Evolutionary conservation across 1,284 basidiomycete genomes (phyloP).

Genomic region (Tremellales sp.): DNA sequence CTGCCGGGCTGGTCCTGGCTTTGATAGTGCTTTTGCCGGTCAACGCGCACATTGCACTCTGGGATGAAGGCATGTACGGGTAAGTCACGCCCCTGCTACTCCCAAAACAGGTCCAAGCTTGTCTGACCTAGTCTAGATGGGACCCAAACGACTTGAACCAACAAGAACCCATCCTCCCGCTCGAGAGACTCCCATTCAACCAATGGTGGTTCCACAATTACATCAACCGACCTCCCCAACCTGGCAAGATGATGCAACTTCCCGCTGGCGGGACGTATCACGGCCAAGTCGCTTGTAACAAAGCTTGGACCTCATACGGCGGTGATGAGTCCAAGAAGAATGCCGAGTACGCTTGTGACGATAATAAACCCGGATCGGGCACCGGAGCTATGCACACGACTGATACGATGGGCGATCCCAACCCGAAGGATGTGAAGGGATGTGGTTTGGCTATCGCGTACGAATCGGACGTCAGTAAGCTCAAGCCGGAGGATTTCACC

Average conservation of each 20-base stretch:
- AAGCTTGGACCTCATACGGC: slow-evolving; percentile 25
- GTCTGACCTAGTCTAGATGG: slow-evolving; percentile 24
- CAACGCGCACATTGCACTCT: slow-evolving; percentile 37
- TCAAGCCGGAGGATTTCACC: slow-evolving; percentile 36
- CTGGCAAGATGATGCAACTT: slow-evolving; percentile 34
- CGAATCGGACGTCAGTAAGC: slow-evolving; percentile 25
- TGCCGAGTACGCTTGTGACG: slow-evolving; percentile 29
- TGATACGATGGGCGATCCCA: slow-evolving; percentile 24
- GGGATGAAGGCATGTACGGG: slow-evolving; percentile 42
- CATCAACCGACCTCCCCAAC: slow-evolving; percentile 34
- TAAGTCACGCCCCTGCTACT: too few relatives aligned
- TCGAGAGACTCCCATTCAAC: slow-evolving; percentile 55
- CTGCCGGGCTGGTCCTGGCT: slow-evolving; percentile 3
- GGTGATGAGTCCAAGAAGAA: slow-evolving; percentile 18
- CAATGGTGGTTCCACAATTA: slow-evolving; percentile 64
- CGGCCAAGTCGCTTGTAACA: slow-evolving; percentile 38
- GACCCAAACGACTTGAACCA: slow-evolving; percentile 35
- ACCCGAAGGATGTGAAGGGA: slow-evolving; percentile 39
- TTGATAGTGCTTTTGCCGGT: slow-evolving; percentile 10
- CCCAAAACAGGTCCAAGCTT: too few relatives aligned
- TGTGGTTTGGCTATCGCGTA: slow-evolving; percentile 33
- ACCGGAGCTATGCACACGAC: slow-evolving; percentile 40
- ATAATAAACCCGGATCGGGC: slow-evolving; percentile 21
- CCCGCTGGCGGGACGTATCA: slow-evolving; percentile 36
- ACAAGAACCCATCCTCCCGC: slow-evolving; percentile 54